Base-by-base conservation (phyloP, 2,329 filamentous ascomycete species). In the Cadophora sp. region DNA sequence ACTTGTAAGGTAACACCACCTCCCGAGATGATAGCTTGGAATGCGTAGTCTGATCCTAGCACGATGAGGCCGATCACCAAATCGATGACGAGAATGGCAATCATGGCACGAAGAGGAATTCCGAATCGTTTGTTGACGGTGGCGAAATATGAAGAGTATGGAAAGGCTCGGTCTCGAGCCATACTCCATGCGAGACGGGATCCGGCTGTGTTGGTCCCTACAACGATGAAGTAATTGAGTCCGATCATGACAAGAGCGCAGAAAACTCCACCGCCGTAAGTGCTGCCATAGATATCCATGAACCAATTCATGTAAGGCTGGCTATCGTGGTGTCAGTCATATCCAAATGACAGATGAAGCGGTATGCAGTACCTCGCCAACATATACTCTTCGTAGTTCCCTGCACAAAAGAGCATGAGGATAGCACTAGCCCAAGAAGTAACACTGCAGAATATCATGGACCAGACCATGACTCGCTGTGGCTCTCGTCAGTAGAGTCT, bases 391-490 rank as follows among this genome's bases (percentile, higher is more conserved):
- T 30, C 27, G 27, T 30, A 30, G 27, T 30, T 30, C 27, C 59
- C 39, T 13, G 62, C 39, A n/a, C 67, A 60, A 13, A 59, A 64
- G 1, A 59, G 39, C 30, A 67, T 65, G 8, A 67, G 18, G 13
- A 67, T 18, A 24, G 55, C 66, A 22, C 62, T 60, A 24, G 43
- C 62, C 62, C 62, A 67, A 20, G 66, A 59, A n/a, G 66, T 67
- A n/a, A 55, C n/a, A 24, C 56, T 43, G 39, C 59, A 62, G 33
- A 62, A 66, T 20, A 66, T 36, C 64, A 66, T 66, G 13, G 64
- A 66, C 58, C 64, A 66, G 9, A 66, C 48, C 48, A 66, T 61
- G 30, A 55, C 64, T 43, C 64, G 47, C 63, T 79, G 83, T 20
- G 16, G 18, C 3, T 14, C 11, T n/a, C 4, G 33, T 62, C 24